A percentile compares a stretch with the other conserved stretches of the same genome.
Conservation (phyloP, 192 early-diverging fungal species). For the Umbelopsis vinacea region DNA sequence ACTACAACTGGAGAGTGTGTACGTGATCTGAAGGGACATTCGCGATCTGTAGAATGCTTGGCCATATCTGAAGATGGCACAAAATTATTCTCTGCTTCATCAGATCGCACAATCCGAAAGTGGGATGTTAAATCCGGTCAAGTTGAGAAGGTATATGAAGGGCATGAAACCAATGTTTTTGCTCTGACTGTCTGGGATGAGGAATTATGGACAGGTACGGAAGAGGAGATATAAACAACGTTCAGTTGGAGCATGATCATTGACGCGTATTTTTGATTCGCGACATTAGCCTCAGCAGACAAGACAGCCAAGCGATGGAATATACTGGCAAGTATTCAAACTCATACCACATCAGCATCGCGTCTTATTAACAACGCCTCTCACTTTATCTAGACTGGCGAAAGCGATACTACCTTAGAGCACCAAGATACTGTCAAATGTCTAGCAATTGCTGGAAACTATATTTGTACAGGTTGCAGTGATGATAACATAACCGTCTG, state of each 20-base stretch:
- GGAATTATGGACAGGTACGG: conserved; percentile 76
- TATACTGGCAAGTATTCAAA: conserved; percentile 59
- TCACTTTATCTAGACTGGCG: conserved; percentile 59
- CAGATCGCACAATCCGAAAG: conserved; percentile 67
- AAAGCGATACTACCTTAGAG: conserved; percentile 70
- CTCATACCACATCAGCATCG: background rate
- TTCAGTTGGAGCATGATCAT: background rate
- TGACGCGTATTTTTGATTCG: background rate
- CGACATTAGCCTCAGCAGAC: conserved; percentile 79
- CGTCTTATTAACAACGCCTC: background rate
- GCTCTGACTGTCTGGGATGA: conserved; percentile 64
- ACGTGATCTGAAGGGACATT: conserved; percentile 53
- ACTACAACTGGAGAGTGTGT: conserved; percentile 56
- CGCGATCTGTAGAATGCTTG: conserved; percentile 57
- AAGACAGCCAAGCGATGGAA: conserved; percentile 90
- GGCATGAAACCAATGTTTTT: conserved; percentile 86
- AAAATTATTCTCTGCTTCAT: conserved; percentile 64
- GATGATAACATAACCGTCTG: conserved; percentile 89
- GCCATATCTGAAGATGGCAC: conserved; percentile 49
- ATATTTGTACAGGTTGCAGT: conserved; percentile 80
- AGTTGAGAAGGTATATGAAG: conserved; percentile 51
- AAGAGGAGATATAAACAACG: background rate
- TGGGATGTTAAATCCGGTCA: conserved; percentile 61
- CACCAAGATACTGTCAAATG: conserved; percentile 87
- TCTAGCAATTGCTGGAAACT: conserved; percentile 63